Percentiles rank a stretch among this genome's conserved stretches.
Evolutionary conservation across 768 basidiomycete genomes (phyloP).

Genomic region (Podaxis pistillaris): DNA sequence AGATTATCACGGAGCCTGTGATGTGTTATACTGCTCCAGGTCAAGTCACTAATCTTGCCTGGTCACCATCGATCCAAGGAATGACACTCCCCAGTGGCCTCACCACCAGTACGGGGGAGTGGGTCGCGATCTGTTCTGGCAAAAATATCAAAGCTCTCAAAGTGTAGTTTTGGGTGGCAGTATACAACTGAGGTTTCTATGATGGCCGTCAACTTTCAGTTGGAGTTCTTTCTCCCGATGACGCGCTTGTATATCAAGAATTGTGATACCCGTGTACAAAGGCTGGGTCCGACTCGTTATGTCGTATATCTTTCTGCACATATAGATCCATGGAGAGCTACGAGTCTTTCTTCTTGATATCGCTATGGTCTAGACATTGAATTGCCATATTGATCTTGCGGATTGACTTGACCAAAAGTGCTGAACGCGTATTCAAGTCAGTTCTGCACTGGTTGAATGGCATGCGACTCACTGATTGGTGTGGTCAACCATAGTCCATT

Average conservation of each 20-base stretch:
- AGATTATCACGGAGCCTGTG: constrained; percentile 68
- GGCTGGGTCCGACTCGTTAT: not conserved
- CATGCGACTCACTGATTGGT: constrained; percentile 7
- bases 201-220: not conserved
- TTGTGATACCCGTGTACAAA: constrained; percentile 10
- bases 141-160: constrained; percentile 81
- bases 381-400: constrained; percentile 3
- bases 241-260: constrained; percentile 4
- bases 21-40: constrained; percentile 80
- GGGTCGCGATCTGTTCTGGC: constrained; percentile 83
- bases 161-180: constrained; percentile 43
- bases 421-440: not conserved
- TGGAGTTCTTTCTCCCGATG: not conserved
- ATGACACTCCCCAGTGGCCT: constrained; percentile 75
- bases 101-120: constrained; percentile 76
- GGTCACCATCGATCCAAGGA: constrained; percentile 83
- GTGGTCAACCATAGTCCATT: constrained; percentile 17
- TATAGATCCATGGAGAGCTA: not conserved
- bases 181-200: not conserved
- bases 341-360: not conserved
- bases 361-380: not conserved
- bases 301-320: not conserved
- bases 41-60: constrained; percentile 83
- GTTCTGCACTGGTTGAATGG: not conserved
- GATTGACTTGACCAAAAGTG: constrained; percentile 6